Conservation (phyloP, 2,329 filamentous ascomycete genomes). For the Diaporthe vaccinii region DNA sequence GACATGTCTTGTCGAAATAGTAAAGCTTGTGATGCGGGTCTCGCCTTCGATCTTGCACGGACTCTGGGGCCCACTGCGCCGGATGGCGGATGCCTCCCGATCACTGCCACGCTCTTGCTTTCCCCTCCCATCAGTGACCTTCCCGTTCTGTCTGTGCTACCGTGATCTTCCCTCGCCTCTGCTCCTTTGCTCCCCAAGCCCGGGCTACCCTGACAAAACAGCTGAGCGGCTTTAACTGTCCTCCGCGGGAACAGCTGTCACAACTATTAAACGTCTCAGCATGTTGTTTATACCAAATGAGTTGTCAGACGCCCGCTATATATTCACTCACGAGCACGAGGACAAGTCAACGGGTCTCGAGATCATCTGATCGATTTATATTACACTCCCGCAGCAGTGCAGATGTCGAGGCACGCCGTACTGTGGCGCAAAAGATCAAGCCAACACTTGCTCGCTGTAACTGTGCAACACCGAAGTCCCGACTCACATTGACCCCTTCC, state of each 20-base stretch:
- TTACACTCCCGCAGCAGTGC: not conserved
- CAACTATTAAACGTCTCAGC: not conserved
- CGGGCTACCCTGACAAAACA: not conserved
- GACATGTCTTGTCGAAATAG: slow-evolving; percentile 20
- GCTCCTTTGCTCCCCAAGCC: not conserved
- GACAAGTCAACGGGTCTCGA: not conserved
- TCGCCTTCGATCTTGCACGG: slow-evolving; percentile 13
- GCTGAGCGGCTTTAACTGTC: not conserved
- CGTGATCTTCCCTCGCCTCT: slow-evolving; percentile 12
- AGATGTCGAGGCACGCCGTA: not conserved
- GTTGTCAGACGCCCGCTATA: not conserved
- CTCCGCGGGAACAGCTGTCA: slow-evolving; percentile 17
- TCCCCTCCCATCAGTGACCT: slow-evolving; percentile 13
- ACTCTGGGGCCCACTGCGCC: slow-evolving; percentile 14
- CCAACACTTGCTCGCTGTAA: not conserved
- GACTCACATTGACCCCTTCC: not conserved
- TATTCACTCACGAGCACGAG: not conserved
- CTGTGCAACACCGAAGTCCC: not conserved
- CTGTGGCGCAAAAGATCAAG: not conserved
- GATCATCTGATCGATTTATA: not conserved
- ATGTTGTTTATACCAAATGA: not conserved
- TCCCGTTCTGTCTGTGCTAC: slow-evolving; percentile 25
- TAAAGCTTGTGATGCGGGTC: slow-evolving; percentile 29
- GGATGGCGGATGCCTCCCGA: slow-evolving; percentile 10
- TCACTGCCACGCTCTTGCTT: slow-evolving; percentile 28